Evolutionary conservation across 495 filamentous ascomycete species (phyloP).

Genomic region (Penicillium simplicissimum): DNA sequence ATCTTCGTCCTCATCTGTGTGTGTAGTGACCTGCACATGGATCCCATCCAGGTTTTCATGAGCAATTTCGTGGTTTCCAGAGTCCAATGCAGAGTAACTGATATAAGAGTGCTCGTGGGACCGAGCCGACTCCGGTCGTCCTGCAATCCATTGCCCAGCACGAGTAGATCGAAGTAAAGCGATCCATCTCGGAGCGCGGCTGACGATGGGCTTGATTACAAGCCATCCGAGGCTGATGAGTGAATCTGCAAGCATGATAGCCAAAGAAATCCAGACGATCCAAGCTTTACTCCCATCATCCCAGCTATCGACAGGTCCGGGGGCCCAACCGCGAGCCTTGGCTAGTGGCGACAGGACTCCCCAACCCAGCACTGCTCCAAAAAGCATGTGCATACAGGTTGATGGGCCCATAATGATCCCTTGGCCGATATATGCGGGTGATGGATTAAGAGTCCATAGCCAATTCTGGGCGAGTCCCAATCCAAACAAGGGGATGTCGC

Average conservation of each 20-base stretch:
- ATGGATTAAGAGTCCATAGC: slow-evolving; percentile 97
- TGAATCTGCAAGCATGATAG: slow-evolving; percentile 96
- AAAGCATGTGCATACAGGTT: slow-evolving; percentile 92
- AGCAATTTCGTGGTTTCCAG: slow-evolving; percentile 10
- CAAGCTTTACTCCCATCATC: slow-evolving; percentile 90
- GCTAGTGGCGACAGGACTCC: slow-evolving; percentile 86
- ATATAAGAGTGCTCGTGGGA: slow-evolving; percentile 33
- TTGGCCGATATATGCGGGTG: slow-evolving; percentile 86
- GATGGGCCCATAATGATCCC: slow-evolving; percentile 82
- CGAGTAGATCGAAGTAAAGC: slow-evolving; percentile 30
- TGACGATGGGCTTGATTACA: slow-evolving; percentile 60
- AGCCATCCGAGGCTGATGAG: slow-evolving; percentile 85
- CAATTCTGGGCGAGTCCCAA: slow-evolving; percentile 70
- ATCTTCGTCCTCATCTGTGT: slow-evolving; percentile 58
- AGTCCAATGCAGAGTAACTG: slow-evolving; percentile 44
- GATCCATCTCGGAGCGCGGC: slow-evolving; percentile 39
- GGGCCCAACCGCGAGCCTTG: slow-evolving; percentile 83
- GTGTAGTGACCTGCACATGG: slow-evolving; percentile 12
- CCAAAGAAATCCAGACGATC: slow-evolving; percentile 94
- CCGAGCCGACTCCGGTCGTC: slow-evolving; percentile 13
- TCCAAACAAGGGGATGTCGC: slow-evolving; percentile 84
- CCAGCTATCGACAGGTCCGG: slow-evolving; percentile 84
- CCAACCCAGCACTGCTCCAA: slow-evolving; percentile 91
- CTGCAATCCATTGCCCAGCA: slow-evolving; percentile 28
- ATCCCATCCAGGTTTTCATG: slow-evolving; percentile 10